These are phyloP conservation scores for Globisporangium yorkense DNA, from an alignment of 352 stramenopile genomes.

Conservation along the genomic window DNA sequence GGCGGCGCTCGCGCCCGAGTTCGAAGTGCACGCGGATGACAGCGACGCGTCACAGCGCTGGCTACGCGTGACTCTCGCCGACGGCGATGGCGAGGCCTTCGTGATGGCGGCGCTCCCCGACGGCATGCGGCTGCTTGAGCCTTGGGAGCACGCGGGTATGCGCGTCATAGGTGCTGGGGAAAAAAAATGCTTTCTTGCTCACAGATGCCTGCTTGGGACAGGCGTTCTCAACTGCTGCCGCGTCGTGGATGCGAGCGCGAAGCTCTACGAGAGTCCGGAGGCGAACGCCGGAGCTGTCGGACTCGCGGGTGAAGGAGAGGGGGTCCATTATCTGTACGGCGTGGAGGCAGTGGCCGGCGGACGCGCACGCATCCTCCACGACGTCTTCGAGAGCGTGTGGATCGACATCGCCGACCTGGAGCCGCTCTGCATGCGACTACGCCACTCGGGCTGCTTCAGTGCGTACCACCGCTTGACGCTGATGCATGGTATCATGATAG, in stretches of 20 bases:
- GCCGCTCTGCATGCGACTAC: constrained; percentile 34
- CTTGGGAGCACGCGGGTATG: constrained; percentile 40
- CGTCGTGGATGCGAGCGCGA: constrained; percentile 22
- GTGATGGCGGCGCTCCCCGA: constrained; percentile 48
- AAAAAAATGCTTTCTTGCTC: not conserved
- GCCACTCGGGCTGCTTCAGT: constrained; percentile 45
- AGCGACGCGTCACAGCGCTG: constrained; percentile 23
- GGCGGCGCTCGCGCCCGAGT: constrained; percentile 23
- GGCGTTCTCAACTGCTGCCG: constrained; percentile 40
- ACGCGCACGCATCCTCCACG: constrained; percentile 33
- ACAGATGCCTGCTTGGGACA: constrained; percentile 1
- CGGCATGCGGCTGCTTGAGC: constrained; percentile 31
- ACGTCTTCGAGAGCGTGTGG: constrained; percentile 45
- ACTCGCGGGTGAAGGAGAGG: constrained; percentile 22
- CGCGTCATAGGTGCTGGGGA: too few species aligned
- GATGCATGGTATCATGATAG: not conserved
- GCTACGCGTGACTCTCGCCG: constrained; percentile 45
- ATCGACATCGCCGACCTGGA: constrained; percentile 41
- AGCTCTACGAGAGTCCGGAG: constrained; percentile 33
- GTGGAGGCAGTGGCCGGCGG: constrained; percentile 25
- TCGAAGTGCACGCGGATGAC: constrained; percentile 22
- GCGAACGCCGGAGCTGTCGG: constrained; percentile 25
- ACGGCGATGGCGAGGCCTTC: constrained; percentile 33
- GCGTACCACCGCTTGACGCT: constrained; percentile 1
- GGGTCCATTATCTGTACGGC: constrained; percentile 34